These are phyloP conservation scores for Saccharum hybrid DNA, from an alignment of 202 grass and related monocot species.

Conservation along the genomic window DNA sequence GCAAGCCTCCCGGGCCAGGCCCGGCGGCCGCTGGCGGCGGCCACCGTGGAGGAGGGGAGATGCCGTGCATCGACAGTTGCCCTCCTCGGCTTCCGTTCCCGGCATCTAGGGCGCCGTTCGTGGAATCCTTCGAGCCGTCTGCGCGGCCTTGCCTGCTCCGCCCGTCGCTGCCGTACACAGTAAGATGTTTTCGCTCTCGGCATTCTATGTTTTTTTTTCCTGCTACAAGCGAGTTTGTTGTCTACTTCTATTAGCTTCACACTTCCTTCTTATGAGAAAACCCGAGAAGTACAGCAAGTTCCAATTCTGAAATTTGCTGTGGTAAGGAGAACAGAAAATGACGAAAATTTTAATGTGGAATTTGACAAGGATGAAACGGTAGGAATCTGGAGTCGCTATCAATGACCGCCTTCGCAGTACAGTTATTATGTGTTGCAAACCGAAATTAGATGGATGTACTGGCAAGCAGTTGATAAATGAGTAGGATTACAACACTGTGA, in stretches of 20 bases:
- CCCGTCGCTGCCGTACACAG: not conserved
- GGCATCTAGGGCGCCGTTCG: not conserved
- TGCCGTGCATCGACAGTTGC: not conserved
- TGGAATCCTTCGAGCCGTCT: slow-evolving; percentile 1
- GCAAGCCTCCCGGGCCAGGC: not conserved
- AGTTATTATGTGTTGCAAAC: not conserved
- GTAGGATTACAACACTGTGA: not conserved
- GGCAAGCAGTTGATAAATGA: not conserved
- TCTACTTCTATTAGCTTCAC: not conserved
- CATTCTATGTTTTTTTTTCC: not conserved
- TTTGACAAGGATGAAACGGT: not conserved
- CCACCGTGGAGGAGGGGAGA: not conserved
- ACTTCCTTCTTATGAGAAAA: not conserved
- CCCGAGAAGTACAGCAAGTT: not conserved
- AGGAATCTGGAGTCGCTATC: not conserved
- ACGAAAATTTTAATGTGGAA: not conserved
- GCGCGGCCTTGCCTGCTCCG: not conserved
- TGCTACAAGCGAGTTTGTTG: not conserved
- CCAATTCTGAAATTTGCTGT: not conserved
- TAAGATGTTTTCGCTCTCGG: not conserved
- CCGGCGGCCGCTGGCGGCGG: not conserved
- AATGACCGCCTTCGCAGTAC: not conserved
- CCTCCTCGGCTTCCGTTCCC: not conserved
- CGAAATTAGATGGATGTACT: not conserved
- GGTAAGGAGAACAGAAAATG: not conserved